A percentile compares a stretch with the other conserved stretches of the same genome.
phyloP scores from a whole-genome alignment of 73 alveolate species.

The Tetrahymena malaccensis region DNA sequence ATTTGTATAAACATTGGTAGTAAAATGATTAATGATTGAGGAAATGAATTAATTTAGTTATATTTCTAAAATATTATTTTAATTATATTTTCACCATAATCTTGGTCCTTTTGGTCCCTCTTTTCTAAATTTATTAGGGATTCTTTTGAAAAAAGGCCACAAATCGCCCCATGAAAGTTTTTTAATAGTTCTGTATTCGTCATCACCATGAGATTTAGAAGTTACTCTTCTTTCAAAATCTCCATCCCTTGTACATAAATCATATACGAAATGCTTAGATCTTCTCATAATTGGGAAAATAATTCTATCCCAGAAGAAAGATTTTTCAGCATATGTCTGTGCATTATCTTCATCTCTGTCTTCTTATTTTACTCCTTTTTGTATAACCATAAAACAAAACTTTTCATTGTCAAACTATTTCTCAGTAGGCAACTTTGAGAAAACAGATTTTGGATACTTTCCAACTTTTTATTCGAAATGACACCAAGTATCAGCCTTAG shows the following conservation, averaged over 20 bases:
- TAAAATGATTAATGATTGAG: too few species aligned
- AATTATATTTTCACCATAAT: not conserved
- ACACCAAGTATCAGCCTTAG: slow-evolving; percentile 67
- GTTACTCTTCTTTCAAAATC: slow-evolving; percentile 42
- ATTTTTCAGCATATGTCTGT: slow-evolving; percentile 35
- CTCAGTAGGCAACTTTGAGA: slow-evolving; percentile 52
- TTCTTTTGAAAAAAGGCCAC: not conserved
- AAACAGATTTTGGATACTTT: slow-evolving; percentile 43
- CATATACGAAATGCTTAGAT: slow-evolving; percentile 53
- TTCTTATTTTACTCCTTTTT: not conserved
- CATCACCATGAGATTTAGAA: not conserved
- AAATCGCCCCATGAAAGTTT: not conserved
- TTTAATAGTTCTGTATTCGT: not conserved
- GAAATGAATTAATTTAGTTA: not conserved
- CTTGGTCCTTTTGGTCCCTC: not conserved
- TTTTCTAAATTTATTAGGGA: not conserved
- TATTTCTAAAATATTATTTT: not conserved
- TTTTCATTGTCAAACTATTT: slow-evolving; percentile 52
- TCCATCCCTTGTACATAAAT: slow-evolving; percentile 60
- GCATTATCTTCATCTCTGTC: slow-evolving; percentile 25
- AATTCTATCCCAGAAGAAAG: slow-evolving; percentile 65
- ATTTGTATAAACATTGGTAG: not conserved
- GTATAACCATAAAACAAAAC: slow-evolving; percentile 52
- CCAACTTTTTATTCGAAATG: slow-evolving; percentile 51
- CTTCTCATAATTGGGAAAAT: slow-evolving; percentile 42